Evolutionary conservation across 345 rosid genomes (phyloP).

Genomic region (Eucalyptus victrix): DNA sequence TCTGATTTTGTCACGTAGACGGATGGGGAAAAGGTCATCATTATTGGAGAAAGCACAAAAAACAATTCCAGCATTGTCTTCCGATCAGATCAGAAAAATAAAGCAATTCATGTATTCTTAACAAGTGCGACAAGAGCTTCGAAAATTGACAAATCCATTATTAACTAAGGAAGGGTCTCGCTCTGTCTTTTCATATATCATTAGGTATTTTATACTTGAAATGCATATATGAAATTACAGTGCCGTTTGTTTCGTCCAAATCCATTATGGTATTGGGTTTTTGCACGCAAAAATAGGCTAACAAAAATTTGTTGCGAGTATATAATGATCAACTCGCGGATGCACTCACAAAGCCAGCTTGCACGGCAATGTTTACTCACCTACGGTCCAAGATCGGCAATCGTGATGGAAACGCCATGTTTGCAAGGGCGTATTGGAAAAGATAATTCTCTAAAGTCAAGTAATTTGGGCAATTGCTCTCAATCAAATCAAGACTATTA

Average conservation of each 20-base stretch:
- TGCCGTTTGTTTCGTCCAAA: neutral
- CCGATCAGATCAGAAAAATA: neutral
- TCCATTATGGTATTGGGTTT: neutral
- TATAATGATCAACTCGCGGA: neutral
- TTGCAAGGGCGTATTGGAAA: neutral
- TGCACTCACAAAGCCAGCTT: neutral
- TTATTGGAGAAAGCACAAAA: neutral
- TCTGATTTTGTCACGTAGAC: neutral
- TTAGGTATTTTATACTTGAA: neutral
- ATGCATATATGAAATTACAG: neutral
- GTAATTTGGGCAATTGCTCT: neutral
- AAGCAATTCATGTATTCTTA: neutral
- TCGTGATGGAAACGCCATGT: neutral
- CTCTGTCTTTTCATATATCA: neutral
- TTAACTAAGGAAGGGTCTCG: neutral
- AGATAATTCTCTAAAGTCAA: neutral
- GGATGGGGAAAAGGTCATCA: neutral
- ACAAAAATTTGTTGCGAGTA: neutral
- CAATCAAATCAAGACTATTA: neutral
- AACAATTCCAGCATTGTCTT: neutral
- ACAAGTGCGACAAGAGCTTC: neutral
- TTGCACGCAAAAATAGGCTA: neutral
- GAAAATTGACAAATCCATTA: neutral
- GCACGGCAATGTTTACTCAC: neutral
- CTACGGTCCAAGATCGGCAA: neutral